These are phyloP conservation scores for Hymenoscyphus occultus DNA, from an alignment of 2,329 filamentous ascomycete genomes.

Conservation along the genomic window DNA sequence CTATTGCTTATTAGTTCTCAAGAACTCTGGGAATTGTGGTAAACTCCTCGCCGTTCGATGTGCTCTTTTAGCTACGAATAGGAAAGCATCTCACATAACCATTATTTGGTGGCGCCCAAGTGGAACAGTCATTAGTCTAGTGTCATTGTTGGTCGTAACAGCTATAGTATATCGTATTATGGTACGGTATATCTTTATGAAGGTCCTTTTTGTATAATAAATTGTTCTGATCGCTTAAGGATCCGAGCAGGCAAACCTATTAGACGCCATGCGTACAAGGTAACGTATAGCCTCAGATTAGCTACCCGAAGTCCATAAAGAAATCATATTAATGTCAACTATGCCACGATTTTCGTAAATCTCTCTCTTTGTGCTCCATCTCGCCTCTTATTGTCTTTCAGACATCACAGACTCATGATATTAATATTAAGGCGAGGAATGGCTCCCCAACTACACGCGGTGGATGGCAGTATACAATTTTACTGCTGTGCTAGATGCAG, in stretches of 20 bases:
- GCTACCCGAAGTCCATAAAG: not conserved
- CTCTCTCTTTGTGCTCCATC: not conserved
- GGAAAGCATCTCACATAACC: not conserved
- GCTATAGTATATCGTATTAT: not conserved
- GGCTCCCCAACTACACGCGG: not conserved
- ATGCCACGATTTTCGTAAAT: not conserved
- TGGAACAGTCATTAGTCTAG: not conserved
- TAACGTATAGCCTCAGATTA: not conserved
- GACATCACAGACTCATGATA: not conserved
- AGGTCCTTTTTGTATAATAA: not conserved
- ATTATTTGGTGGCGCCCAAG: constrained; percentile 1
- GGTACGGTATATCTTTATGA: not conserved
- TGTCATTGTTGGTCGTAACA: not conserved
- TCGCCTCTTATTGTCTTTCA: not conserved
- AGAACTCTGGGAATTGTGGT: too few species aligned
- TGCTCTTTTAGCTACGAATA: not conserved
- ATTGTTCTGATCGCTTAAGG: not conserved
- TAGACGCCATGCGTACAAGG: not conserved
- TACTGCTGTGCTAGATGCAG: not conserved
- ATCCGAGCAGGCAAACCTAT: not conserved
- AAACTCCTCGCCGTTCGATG: constrained; percentile 35
- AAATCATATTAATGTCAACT: not conserved
- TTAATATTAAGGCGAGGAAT: not conserved
- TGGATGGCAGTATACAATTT: not conserved
- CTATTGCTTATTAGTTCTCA: too few species aligned